Evolutionary conservation across 2,329 filamentous ascomycete genomes (phyloP), one percentile per base, ranked within the genome.

Genomic region (Diaporthe sp.): DNA sequence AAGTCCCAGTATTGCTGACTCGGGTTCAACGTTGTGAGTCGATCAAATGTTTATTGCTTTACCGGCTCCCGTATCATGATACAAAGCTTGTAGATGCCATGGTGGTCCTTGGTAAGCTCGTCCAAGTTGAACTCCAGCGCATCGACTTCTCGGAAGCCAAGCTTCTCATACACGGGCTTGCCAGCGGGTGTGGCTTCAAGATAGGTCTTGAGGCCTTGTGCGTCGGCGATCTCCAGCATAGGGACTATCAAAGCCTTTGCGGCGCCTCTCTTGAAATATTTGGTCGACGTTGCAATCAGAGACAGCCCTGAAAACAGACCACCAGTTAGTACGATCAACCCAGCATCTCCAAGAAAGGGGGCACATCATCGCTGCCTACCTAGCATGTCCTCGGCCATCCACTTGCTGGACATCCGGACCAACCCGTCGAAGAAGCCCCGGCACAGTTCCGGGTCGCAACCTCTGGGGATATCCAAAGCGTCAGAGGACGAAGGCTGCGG

Each of bases 151-250:
- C 64, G 45, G 33, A 68, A 68, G 33, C 64, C 64, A 22, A 54
- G 9, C 22, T 54, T 68, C 47, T 68, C 64, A 8, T 68, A 68
- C 9, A 68, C 8, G 8, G 47, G 64, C 17, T 68, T 68, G n/a
- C 64, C 64, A 15, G 64, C 64, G 17, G 64, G 64, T 4, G 64
- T 68, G n/a, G 64, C 64, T 25, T 68, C 64, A 4, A 68, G 64
- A 30, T 68, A 68, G 15, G 47, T 52, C 33, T 38, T 52, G 33
- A 54, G 4, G 13, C 64, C 64, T 25, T 68, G 33, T 25, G 33
- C 22, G 15, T 68, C 64, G 33, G 64, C 64, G 7, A 68, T 68
- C 1, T 68, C 5, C n/a, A 68, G 64, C 47, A 68, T 68, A 8
- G 64, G 47, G 1, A 68, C 22, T 28, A 68, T 68, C 47, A 68